Base-by-base conservation (phyloP, 805 yeast genomes). In the Pichia paraexigua region DNA sequence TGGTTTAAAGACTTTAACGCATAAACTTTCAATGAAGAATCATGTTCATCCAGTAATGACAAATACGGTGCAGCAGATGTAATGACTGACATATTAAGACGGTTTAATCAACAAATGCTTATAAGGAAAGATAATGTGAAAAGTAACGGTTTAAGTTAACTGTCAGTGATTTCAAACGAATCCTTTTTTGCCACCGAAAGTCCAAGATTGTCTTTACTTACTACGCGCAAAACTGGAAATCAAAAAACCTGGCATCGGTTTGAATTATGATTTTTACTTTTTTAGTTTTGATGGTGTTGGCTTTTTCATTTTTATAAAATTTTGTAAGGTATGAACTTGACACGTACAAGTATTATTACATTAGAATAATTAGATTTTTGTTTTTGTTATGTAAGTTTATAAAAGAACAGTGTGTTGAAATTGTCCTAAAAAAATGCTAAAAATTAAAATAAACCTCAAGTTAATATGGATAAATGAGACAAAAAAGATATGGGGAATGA, bases 1-100 rank as follows among this genome's bases (percentile, higher is more conserved):
- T 72, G 77, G 65, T 90, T 87, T 58, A 94, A 79, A 20, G 95
- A 83, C 51, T 83, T 73, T 63, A 94, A 77, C 20, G 98, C 99
- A 65, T 88, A 87, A 37, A 84, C 75, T 67, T 89, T 91, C 58
- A 94, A 79, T 48, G 77, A 69, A 47, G 78, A 71, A 66, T 94
- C 97, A 10, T 82, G 75, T 71, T 94, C 99, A 55, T 82, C 81
- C 64, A 94, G 76, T 56, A 94, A 79, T 41, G 98, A 96, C 69
- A 94, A 76, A 60, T 87, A 86, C 43, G 97, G 95, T 39, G 95
- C 90, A 46, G 98, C 97, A 42, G 95, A 80, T 27, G 90, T 85
- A 17, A 62, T 58, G 15, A 65, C 61, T 37, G 68, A 54, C 69
- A 65, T 18, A 12, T 13, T 18, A 30, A 13, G 35, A 30, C 10